Base-by-base conservation (phyloP, 441 rosid species). In the Isatis lusitanica region DNA sequence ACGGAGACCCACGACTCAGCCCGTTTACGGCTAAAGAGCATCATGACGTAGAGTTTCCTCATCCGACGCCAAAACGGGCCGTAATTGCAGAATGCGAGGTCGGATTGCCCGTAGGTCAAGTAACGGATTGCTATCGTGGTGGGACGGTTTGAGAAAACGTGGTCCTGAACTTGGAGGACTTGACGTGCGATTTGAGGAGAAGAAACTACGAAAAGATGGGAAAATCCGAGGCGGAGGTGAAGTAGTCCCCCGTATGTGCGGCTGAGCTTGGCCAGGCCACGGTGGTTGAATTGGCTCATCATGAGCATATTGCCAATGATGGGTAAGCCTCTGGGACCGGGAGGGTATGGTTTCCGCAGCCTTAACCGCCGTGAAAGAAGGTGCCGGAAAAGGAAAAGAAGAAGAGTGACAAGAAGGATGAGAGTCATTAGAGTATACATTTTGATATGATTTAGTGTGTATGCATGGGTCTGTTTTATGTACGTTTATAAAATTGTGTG, bases 51-150 rank as follows among this genome's bases (percentile, higher is more conserved):
- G 2, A 93, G 84, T 83, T 91, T 93, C 2, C 98, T 78, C 98
- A 91, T 91, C 85, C 92, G 92, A 28, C 97, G 80, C 98, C 98
- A 91, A 36, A 89, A 91, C 1, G 98, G 92, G 0, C 98, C 98
- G 69, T 93, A 93, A 66, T 90, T 85, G 16, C 92, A 88, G 24
- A 93, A 93, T 31, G 97, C 98, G 87, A 93, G 89, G 71, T 93
- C 97, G 5, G 97, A 93, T 1, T 96, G 81, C 30, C 85, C 82
- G 17, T 93, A 93, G 10, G 96, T 91, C 12, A 93, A 85, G 78
- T 87, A 91, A 35, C 85, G 82, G 58, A 88, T 86, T 67, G 97
- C 96, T 21, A 82, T 76, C n/a, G 86, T 86, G 62, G 96, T 94
- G 0, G 98, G 94, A 8, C 98, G 74, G 76, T 91, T 93, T 4